phyloP scores from a whole-genome alignment of 495 filamentous ascomycete species.

The Hypoxylon rickii region DNA sequence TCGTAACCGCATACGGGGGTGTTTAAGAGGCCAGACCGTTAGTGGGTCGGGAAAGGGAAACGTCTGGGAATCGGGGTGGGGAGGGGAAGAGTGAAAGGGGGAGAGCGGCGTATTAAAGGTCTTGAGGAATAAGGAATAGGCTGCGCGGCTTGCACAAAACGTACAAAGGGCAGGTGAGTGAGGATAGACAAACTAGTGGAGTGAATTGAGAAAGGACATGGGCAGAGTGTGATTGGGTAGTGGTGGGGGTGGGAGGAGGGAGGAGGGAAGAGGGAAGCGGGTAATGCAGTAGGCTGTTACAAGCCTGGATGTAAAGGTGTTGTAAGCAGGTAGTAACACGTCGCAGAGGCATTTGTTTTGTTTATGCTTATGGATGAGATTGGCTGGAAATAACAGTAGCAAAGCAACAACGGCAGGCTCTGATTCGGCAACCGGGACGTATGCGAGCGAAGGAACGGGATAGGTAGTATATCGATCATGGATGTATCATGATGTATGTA shows the following conservation, averaged over 20 bases:
- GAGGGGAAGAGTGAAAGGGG: too few species aligned
- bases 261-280: slow-evolving; percentile 24
- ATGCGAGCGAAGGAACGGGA: slow-evolving; percentile 29
- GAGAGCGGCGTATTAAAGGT: slow-evolving; percentile 40
- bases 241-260: slow-evolving; percentile 25
- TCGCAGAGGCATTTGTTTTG: slow-evolving; percentile 46
- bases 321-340: slow-evolving; percentile 44
- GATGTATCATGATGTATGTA: slow-evolving; percentile 35
- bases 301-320: slow-evolving; percentile 36
- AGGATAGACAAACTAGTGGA: slow-evolving; percentile 43
- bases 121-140: slow-evolving; percentile 29
- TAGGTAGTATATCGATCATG: not conserved
- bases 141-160: slow-evolving; percentile 36
- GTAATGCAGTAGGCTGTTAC: slow-evolving; percentile 41
- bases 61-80: slow-evolving; percentile 36
- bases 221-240: slow-evolving; percentile 37
- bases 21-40: slow-evolving; percentile 39
- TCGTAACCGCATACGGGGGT: slow-evolving; percentile 41
- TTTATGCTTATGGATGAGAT: slow-evolving; percentile 30
- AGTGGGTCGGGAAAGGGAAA: slow-evolving; percentile 41
- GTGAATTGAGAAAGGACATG: slow-evolving; percentile 40
- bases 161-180: slow-evolving; percentile 37
- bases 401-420: slow-evolving; percentile 14
- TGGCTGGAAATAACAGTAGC: slow-evolving; percentile 20
- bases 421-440: slow-evolving; percentile 27